Base-by-base conservation (phyloP, 345 rosid genomes). In the Bruguiera sexangula region DNA sequence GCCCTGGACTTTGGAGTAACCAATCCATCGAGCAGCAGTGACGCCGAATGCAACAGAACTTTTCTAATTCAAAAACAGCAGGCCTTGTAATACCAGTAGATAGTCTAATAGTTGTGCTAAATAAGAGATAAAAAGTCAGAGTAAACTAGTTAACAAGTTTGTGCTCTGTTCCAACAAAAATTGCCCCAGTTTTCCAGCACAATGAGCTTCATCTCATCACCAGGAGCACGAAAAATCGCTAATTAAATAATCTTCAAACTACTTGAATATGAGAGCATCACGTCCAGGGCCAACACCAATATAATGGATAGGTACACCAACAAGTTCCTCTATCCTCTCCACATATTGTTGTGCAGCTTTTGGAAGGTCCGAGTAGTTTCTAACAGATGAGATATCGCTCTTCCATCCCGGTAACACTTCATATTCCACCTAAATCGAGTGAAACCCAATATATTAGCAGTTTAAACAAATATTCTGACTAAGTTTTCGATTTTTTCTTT, bases 251-350 rank as follows among this genome's bases (percentile, higher is more conserved):
- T 8, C 8, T 43, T 43, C 8, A 53, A 63, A 77, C 82, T 78
- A 94, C 72, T 91, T 94, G 78, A 64, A 82, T 66, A 91, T 91
- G 66, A 94, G 97, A 53, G 98, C 98, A 56, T 91, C 93, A 39
- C 98, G 92, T 51, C 97, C 93, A 0, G 98, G 96, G 4, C 97
- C 98, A 5, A 89, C 84, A 54, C 98, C 98, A 48, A 94, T 91
- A 79, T 89, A 94, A 77, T 91, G 83, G 70, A 94, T 66, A 0
- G 95, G 93, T 30, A 87, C 87, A 4, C 92, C 99, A 27, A 92
- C 90, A 0, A 92, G 93, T 69, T 95, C 91, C 74, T 95, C 96
- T 62, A 95, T 86, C 85, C 96, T 87, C 81, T 95, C 96, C 50
- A 92, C 96, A 50, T 87, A 92, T 60, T 65, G 88, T 11, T 54